Evolutionary conservation across 257 asterid genomes (phyloP).

Genomic region (Fraxinus excelsior): DNA sequence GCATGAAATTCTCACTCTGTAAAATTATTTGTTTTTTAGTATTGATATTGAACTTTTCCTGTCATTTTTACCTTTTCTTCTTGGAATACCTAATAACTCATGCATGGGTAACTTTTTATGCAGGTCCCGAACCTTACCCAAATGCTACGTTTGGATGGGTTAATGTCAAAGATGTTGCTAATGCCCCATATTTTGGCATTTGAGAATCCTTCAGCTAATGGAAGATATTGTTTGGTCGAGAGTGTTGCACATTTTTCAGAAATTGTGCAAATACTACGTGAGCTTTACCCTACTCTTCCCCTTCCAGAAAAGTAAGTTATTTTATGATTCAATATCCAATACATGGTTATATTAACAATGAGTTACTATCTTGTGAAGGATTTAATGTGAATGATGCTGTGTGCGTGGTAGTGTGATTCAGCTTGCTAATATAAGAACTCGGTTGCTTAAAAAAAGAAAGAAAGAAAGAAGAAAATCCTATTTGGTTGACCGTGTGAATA

Average conservation of each 20-base stretch:
- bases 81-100: not conserved
- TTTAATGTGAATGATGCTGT: conserved; percentile 4
- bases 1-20: conserved; percentile 2
- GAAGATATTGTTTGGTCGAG: conserved; percentile 68
- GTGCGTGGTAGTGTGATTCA: not conserved
- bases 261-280: conserved; percentile 43
- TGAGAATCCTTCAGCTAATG: conserved; percentile 68
- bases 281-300: conserved; percentile 51
- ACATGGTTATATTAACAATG: not conserved
- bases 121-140: conserved; percentile 68
- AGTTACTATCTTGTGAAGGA: not conserved
- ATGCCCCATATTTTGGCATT: conserved; percentile 67
- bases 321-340: not conserved
- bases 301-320: conserved; percentile 67
- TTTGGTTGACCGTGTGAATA: not conserved
- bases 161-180: conserved; percentile 72
- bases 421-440: not conserved
- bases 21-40: not conserved
- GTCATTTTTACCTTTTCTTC: not conserved
- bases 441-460: not conserved
- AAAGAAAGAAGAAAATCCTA: not conserved
- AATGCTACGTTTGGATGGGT: conserved; percentile 59
- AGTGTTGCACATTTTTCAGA: conserved; percentile 56
- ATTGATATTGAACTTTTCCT: not conserved
- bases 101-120: not conserved